phyloP scores from a whole-genome alignment of 805 yeast species.

The Candida argentea region DNA sequence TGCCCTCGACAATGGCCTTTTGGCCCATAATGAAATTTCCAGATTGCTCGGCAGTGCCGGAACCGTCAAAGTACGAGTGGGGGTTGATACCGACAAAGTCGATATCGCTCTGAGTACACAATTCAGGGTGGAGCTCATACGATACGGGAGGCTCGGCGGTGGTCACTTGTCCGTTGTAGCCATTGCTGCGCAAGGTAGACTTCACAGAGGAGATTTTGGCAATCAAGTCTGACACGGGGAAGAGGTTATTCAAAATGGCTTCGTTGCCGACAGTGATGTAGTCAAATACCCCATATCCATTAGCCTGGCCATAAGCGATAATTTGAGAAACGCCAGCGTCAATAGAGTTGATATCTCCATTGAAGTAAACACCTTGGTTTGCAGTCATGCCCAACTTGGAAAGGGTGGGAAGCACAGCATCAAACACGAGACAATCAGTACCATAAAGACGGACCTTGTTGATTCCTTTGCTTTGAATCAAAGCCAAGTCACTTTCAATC shows the following conservation, averaged over 20 bases:
- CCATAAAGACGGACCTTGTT: conserved; percentile 69
- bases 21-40: conserved; percentile 66
- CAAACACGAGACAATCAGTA: conserved; percentile 68
- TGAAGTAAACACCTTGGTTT: conserved; percentile 85
- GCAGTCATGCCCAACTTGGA: conserved; percentile 51
- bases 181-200: conserved; percentile 47
- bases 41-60: conserved; percentile 51
- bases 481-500: conserved; percentile 48
- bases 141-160: conserved; percentile 88
- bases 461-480: conserved; percentile 54
- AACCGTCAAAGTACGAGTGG: conserved; percentile 71
- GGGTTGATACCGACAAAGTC: conserved; percentile 84
- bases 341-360: conserved; percentile 57
- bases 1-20: conserved; percentile 38
- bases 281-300: conserved; percentile 66
- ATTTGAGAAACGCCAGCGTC: conserved; percentile 48
- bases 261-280: conserved; percentile 82
- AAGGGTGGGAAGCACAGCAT: conserved; percentile 56
- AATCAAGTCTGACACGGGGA: conserved; percentile 52
- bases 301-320: conserved; percentile 36
- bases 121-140: conserved; percentile 48
- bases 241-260: conserved; percentile 58
- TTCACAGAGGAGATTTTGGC: conserved; percentile 58
- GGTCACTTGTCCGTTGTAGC: conserved; percentile 66
- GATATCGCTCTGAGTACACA: conserved; percentile 61